phyloP scores from a whole-genome alignment of 2,329 filamentous ascomycete genomes.

The Hymenoscyphus linearis region DNA sequence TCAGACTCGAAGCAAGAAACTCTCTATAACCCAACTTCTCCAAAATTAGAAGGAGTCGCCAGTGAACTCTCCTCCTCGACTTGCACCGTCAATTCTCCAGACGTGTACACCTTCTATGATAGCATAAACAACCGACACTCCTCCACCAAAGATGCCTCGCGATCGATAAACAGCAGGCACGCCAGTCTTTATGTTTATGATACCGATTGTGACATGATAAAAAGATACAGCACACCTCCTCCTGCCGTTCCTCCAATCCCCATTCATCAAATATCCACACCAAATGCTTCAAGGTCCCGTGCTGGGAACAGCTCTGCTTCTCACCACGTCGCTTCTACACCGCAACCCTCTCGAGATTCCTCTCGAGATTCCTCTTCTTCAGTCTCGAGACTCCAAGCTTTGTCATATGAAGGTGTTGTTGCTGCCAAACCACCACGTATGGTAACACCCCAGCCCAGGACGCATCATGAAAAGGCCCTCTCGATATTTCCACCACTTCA shows the following conservation, averaged over 20 bases:
- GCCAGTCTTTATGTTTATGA: background rate
- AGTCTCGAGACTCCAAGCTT: background rate
- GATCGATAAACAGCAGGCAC: background rate
- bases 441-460: background rate
- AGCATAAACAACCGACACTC: background rate
- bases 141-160: background rate
- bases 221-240: background rate
- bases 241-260: background rate
- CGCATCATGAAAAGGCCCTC: background rate
- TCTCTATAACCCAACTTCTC: background rate
- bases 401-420: background rate
- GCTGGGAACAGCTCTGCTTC: background rate
- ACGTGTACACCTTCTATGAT: background rate
- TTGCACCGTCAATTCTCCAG: background rate
- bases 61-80: background rate
- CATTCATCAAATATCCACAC: background rate
- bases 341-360: background rate
- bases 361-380: background rate
- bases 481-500: background rate
- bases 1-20: background rate
- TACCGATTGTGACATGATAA: background rate
- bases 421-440: background rate
- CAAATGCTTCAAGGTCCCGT: background rate
- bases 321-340: background rate
- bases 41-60: background rate